Percentiles rank a stretch among this genome's conserved stretches.
Conservation (phyloP, 106 monocot genomes). For the Phalaenopsis equestris region DNA sequence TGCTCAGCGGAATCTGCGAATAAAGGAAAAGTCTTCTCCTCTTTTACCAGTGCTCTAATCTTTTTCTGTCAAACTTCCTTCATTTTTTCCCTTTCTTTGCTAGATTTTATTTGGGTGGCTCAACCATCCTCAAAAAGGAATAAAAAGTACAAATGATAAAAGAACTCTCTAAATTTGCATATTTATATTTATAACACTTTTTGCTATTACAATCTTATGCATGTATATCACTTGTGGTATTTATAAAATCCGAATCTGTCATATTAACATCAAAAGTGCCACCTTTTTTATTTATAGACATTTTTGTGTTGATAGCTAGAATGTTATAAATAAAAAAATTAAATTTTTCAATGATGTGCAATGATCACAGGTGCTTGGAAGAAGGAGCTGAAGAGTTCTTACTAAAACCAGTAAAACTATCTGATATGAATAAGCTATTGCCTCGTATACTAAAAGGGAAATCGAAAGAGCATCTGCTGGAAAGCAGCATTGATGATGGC, state of each 20-base stretch:
- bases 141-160: too few species aligned
- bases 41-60: background rate
- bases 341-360: too few species aligned
- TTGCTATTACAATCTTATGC: too few species aligned
- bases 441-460: slow-evolving; percentile 73
- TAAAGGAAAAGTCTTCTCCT: slow-evolving; percentile 7
- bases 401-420: slow-evolving; percentile 77
- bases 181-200: too few species aligned
- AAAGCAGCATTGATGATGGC: background rate
- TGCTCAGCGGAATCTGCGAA: slow-evolving; percentile 7
- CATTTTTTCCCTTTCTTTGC: slow-evolving; percentile 27
- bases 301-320: too few species aligned
- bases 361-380: slow-evolving; percentile 65
- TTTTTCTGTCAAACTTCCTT: slow-evolving; percentile 19
- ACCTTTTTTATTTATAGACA: too few species aligned
- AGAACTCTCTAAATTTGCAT: too few species aligned
- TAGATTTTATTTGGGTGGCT: slow-evolving; percentile 26
- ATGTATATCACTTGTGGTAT: too few species aligned
- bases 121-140: too few species aligned
- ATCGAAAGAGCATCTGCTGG: slow-evolving; percentile 22
- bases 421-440: slow-evolving; percentile 71
- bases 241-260: too few species aligned
- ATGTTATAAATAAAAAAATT: too few species aligned
- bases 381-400: slow-evolving; percentile 92
- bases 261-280: too few species aligned